phyloP scores from a whole-genome alignment of 768 basidiomycete species.

The Psilocybe cubensis region DNA sequence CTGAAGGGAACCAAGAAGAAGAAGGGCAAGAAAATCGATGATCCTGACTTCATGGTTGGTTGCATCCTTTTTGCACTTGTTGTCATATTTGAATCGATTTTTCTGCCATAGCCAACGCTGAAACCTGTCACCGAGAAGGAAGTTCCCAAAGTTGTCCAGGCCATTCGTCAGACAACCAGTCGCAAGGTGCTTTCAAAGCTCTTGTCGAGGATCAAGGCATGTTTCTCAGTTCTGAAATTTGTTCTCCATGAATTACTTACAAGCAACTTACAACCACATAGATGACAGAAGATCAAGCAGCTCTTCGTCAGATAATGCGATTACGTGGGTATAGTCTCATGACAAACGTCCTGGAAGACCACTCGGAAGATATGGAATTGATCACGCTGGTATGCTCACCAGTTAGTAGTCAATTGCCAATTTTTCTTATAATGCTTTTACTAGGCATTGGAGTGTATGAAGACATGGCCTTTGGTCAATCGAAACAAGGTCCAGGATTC shows the following conservation, averaged over 20 bases:
- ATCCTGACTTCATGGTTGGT: slow-evolving; percentile 83
- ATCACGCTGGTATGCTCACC: slow-evolving; percentile 60
- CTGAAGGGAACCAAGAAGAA: slow-evolving; percentile 94
- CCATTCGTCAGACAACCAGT: slow-evolving; percentile 86
- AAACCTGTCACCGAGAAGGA: slow-evolving; percentile 78
- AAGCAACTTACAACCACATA: slow-evolving; percentile 29
- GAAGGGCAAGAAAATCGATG: slow-evolving; percentile 91
- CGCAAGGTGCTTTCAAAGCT: slow-evolving; percentile 82
- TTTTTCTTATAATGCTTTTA: neutral
- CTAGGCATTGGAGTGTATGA: slow-evolving; percentile 70
- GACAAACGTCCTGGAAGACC: slow-evolving; percentile 85
- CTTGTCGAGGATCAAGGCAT: slow-evolving; percentile 82
- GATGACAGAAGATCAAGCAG: slow-evolving; percentile 84
- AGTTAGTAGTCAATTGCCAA: neutral
- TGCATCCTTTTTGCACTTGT: neutral
- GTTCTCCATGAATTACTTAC: neutral
- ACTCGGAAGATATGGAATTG: slow-evolving; percentile 70
- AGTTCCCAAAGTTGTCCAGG: slow-evolving; percentile 90
- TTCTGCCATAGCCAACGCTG: slow-evolving; percentile 63
- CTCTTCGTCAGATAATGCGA: slow-evolving; percentile 85
- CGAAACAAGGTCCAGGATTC: slow-evolving; percentile 92
- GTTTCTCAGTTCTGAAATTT: slow-evolving; percentile 1
- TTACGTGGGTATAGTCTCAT: slow-evolving; percentile 93
- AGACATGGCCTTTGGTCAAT: slow-evolving; percentile 79
- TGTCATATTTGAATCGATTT: slow-evolving; percentile 1